A percentile compares a stretch with the other conserved stretches of the same genome.
Conservation (phyloP, 106 monocot species). For the Xerophyta viscosa region DNA sequence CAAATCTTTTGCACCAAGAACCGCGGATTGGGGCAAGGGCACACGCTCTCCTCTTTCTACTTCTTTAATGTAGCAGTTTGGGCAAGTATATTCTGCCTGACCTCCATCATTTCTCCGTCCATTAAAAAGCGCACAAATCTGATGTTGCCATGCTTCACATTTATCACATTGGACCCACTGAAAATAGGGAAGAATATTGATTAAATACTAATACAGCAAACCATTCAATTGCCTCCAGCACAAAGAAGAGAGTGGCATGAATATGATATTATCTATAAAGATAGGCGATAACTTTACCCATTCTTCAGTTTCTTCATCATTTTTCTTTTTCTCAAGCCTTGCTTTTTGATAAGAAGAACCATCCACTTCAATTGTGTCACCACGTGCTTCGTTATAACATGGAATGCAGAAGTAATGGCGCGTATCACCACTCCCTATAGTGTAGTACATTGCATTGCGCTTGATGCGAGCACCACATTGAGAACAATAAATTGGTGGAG, state of each 20-base stretch:
- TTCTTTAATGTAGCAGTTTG: conserved; percentile 87
- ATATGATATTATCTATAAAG: neutral
- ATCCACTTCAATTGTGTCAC: conserved; percentile 80
- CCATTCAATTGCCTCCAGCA: neutral
- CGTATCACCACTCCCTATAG: conserved; percentile 67
- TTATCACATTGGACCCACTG: conserved; percentile 99
- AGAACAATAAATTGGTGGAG: conserved; percentile 97
- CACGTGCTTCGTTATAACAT: conserved; percentile 86
- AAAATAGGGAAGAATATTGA: conserved; percentile 4
- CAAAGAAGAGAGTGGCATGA: neutral
- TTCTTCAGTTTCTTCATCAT: conserved; percentile 97
- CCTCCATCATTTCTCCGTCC: conserved; percentile 95
- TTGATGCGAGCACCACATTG: conserved; percentile 97
- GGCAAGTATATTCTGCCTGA: conserved; percentile 95
- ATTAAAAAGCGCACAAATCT: conserved; percentile 98
- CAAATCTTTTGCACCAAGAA: conserved; percentile 97
- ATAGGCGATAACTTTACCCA: conserved; percentile 39
- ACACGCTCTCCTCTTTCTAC: conserved; percentile 79
- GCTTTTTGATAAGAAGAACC: conserved; percentile 45
- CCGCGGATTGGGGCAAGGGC: conserved; percentile 91
- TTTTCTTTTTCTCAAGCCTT: conserved; percentile 87
- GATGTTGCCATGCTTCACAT: conserved; percentile 99
- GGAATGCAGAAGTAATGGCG: conserved; percentile 80
- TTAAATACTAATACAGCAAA: neutral
- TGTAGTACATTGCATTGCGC: conserved; percentile 87